These are phyloP conservation scores for Trichoderma erinaceum DNA, from an alignment of 495 filamentous ascomycete genomes.

Conservation along the genomic window DNA sequence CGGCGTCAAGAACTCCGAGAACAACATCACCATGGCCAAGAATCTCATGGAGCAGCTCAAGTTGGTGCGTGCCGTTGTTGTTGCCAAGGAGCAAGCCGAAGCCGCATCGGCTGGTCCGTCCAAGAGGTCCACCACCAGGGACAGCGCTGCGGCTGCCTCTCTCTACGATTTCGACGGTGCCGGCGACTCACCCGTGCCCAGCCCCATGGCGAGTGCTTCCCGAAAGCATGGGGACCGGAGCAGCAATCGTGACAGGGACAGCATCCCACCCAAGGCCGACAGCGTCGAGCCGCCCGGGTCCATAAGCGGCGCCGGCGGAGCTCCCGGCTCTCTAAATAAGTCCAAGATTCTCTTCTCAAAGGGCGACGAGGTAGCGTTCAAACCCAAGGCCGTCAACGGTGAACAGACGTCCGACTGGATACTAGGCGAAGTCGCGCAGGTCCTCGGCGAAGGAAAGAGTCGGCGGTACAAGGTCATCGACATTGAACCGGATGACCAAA, in stretches of 20 bases:
- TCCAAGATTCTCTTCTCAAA: constrained; percentile 52
- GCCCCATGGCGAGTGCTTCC: constrained; percentile 43
- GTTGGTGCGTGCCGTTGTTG: constrained; percentile 38
- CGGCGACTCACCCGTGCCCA: constrained; percentile 64
- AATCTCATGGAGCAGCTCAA: constrained; percentile 41
- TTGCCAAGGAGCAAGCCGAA: constrained; percentile 56
- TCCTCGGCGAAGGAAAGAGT: constrained; percentile 79
- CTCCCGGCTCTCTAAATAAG: constrained; percentile 27
- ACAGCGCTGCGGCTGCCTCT: constrained; percentile 40
- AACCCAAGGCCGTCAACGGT: constrained; percentile 63
- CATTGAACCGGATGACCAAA: constrained; percentile 72
- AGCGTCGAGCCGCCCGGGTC: constrained; percentile 33
- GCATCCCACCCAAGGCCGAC: constrained; percentile 42
- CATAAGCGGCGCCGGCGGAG: constrained; percentile 16
- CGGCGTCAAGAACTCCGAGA: constrained; percentile 39
- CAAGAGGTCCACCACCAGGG: constrained; percentile 25
- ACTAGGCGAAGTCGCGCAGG: constrained; percentile 76
- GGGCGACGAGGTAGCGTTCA: constrained; percentile 81
- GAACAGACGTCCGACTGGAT: constrained; percentile 76
- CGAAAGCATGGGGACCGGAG: constrained; percentile 43
- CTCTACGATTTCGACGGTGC: constrained; percentile 65
- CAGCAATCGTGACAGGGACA: constrained; percentile 46
- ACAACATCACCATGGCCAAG: constrained; percentile 29
- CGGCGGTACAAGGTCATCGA: constrained; percentile 94
- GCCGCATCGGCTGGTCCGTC: constrained; percentile 21